Percentiles rank a stretch among this genome's conserved stretches.
Evolutionary conservation across 768 basidiomycete species (phyloP).

Genomic region (Trametes villosa): DNA sequence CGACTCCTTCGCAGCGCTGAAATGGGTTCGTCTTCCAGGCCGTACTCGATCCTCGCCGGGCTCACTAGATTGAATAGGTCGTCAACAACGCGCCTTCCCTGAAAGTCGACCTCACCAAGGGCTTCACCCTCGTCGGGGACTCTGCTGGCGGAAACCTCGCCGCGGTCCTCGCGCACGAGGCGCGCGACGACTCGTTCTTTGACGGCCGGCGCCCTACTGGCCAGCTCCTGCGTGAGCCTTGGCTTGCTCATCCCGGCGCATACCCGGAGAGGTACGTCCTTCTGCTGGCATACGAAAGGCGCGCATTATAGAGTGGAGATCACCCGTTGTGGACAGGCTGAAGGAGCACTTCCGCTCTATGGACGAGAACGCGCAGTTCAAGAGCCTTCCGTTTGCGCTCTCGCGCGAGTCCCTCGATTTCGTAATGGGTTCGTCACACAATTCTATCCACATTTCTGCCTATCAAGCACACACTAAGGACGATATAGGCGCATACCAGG

Average conservation of each 20-base stretch:
- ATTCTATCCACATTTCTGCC: no score
- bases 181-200: slow-evolving; percentile 34
- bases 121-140: slow-evolving; percentile 32
- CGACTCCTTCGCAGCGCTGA: slow-evolving; percentile 31
- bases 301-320: no score
- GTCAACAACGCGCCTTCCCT: slow-evolving; percentile 17
- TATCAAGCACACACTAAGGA: not conserved
- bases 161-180: slow-evolving; percentile 29
- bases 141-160: slow-evolving; percentile 33
- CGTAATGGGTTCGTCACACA: no score
- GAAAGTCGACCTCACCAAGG: slow-evolving; percentile 25
- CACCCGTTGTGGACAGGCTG: no score
- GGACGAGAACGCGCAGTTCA: no score
- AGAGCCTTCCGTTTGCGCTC: no score
- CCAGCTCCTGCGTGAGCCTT: slow-evolving; percentile 29
- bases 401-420: no score
- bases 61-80: slow-evolving; percentile 1
- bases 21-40: slow-evolving; percentile 23
- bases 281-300: no score
- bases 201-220: slow-evolving; percentile 27
- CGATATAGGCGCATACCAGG: not conserved
- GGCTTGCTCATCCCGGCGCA: slow-evolving; percentile 18
- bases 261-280: slow-evolving; percentile 21
- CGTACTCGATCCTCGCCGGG: not conserved
- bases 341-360: no score